phyloP scores from a whole-genome alignment of 2,329 filamentous ascomycete species.

The Colletotrichum gigasporum region DNA sequence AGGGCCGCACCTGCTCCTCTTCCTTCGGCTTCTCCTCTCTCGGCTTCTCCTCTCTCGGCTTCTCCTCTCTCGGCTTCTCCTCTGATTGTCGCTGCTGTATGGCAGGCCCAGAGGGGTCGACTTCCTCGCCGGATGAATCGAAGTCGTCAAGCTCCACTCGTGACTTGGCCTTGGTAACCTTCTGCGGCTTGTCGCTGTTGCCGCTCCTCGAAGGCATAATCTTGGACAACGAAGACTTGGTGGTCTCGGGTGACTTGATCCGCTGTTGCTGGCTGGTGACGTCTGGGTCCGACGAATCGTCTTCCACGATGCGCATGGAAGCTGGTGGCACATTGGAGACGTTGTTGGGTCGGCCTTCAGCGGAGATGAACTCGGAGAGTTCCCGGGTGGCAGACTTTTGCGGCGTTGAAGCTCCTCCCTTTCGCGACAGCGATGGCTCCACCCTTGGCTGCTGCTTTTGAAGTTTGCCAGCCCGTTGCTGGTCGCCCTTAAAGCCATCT shows the following conservation, averaged over 20 bases:
- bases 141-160: slow-evolving; percentile 77
- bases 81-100: slow-evolving; percentile 39
- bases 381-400: slow-evolving; percentile 50
- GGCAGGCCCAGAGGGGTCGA: slow-evolving; percentile 39
- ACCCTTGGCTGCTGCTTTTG: slow-evolving; percentile 71
- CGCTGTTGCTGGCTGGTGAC: slow-evolving; percentile 31
- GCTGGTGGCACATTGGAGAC: slow-evolving; percentile 65
- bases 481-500: slow-evolving; percentile 32
- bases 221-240: slow-evolving; percentile 52
- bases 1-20: slow-evolving; percentile 40
- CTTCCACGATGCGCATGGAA: slow-evolving; percentile 66
- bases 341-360: slow-evolving; percentile 58
- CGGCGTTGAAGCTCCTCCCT: slow-evolving; percentile 40
- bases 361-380: slow-evolving; percentile 51
- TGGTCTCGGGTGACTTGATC: slow-evolving; percentile 42
- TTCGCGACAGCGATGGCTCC: slow-evolving; percentile 58
- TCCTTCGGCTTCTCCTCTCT: slow-evolving; percentile 32
- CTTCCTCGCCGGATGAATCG: slow-evolving; percentile 64
- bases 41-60: too few relatives aligned
- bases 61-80: slow-evolving; percentile 32
- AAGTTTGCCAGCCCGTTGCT: slow-evolving; percentile 73
- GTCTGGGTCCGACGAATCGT: slow-evolving; percentile 47
- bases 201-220: slow-evolving; percentile 51
- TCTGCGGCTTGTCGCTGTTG: slow-evolving; percentile 62
- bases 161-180: slow-evolving; percentile 63